Base-by-base conservation (phyloP, 495 filamentous ascomycete genomes). In the Penicillium bialowiezense region DNA sequence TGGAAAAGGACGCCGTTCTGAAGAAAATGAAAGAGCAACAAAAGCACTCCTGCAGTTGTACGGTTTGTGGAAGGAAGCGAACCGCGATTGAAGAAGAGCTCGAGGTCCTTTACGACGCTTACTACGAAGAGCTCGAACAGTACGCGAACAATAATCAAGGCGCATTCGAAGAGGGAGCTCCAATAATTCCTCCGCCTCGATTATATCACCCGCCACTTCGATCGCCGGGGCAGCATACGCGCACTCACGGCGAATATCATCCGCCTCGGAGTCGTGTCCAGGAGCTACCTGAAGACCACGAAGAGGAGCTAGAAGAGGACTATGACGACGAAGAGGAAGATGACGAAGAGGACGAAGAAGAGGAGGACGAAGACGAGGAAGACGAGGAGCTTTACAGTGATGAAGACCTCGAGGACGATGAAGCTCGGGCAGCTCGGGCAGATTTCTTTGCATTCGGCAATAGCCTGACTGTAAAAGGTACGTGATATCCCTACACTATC, bases 21-120 rank as follows among this genome's bases (percentile, higher is more conserved):
- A 88, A 88, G 56, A 99, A 99, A 72, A 99, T 99, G 93, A 98
- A 99, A 72, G 95, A 99, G 67, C 93, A 99, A 70, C 93, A 99
- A 67, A 97, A 97, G 69, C 93, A 97, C 63, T 97, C 93, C 3
- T 99, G 93, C 71, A 96, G 91, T 62, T 99, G 93, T 60, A 95
- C 89, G 5, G 91, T 97, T 32, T 99, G 93, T 72, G 93, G 93
- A 41, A 82, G 93, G 54, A 99, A 97, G 70, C 83, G 93, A 37
- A 96, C 88, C 7, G 93, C 93, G 7, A 99, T 99, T 59, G 93
- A 99, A 68, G 93, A 99, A 68, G 95, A 99, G 67, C 74, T 99
- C 10, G 93, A 99, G 65, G 91, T 95, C n/a, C 78, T 99, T 12
- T 99, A 99, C 65, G 95, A 99, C 72, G 93, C 93, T 20, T 99